phyloP scores from a whole-genome alignment of 2,329 filamentous ascomycete genomes.

The Ceratocystis smalleyi region DNA sequence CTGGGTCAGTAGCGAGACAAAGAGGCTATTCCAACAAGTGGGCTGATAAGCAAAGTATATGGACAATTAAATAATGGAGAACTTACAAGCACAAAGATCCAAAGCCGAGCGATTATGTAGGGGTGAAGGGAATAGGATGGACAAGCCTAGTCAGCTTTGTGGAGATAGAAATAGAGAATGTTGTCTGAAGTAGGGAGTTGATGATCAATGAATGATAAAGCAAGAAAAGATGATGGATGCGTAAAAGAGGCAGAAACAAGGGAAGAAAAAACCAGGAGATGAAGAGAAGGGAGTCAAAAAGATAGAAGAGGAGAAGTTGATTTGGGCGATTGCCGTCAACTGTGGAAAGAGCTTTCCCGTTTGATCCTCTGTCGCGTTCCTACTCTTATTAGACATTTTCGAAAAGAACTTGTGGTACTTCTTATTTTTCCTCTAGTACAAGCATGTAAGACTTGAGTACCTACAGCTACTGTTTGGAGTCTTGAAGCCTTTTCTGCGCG shows the following conservation, averaged over 20 bases:
- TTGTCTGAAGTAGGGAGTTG: background rate
- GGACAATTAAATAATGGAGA: background rate
- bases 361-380: constrained; percentile 5
- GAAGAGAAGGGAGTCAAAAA: background rate
- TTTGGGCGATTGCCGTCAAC: background rate
- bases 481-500: background rate
- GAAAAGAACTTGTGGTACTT: background rate
- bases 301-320: background rate
- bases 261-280: background rate
- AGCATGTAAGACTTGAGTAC: no score
- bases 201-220: constrained; percentile 1
- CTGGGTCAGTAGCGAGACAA: background rate
- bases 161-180: constrained; percentile 2
- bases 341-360: background rate
- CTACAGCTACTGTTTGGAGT: no score
- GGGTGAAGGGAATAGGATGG: background rate
- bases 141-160: background rate
- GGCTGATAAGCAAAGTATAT: background rate
- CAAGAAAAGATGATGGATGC: no score
- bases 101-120: background rate
- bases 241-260: background rate
- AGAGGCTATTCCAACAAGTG: background rate
- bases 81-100: background rate
- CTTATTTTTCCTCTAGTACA: no score
- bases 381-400: background rate